A percentile compares a stretch with the other conserved stretches of the same genome.
These are phyloP conservation scores for Fonsecaea multimorphosa DNA, from an alignment of 2,329 filamentous ascomycete genomes.

Conservation along the genomic window DNA sequence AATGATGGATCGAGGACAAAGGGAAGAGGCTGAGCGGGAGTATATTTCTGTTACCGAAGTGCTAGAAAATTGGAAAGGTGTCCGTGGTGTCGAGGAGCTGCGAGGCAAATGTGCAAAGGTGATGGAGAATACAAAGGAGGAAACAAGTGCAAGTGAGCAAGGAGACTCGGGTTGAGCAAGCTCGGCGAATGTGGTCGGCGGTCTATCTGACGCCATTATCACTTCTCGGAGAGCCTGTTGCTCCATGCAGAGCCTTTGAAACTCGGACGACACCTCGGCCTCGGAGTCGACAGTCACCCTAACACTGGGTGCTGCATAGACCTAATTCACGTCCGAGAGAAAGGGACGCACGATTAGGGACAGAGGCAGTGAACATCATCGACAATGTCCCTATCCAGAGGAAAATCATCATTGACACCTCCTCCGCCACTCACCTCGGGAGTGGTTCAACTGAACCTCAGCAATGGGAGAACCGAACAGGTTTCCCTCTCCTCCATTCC, in stretches of 20 bases:
- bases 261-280: background rate
- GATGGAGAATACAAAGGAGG: conserved; percentile 41
- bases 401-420: background rate
- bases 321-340: background rate
- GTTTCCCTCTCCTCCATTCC: no score
- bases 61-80: conserved; percentile 51
- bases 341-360: background rate
- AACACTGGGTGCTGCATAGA: background rate
- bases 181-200: background rate
- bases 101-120: conserved; percentile 48
- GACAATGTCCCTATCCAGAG: background rate
- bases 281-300: background rate
- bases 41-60: conserved; percentile 50
- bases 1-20: conserved; percentile 48
- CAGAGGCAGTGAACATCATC: background rate
- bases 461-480: no score
- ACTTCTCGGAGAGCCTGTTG: background rate
- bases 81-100: conserved; percentile 52
- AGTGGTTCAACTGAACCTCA: background rate
- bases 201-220: background rate
- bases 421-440: background rate
- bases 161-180: conserved; percentile 14
- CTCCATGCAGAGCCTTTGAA: background rate
- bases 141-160: conserved; percentile 2
- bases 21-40: conserved; percentile 49